These are phyloP conservation scores for Suillus placidus DNA, from an alignment of 768 basidiomycete species.

Conservation along the genomic window DNA sequence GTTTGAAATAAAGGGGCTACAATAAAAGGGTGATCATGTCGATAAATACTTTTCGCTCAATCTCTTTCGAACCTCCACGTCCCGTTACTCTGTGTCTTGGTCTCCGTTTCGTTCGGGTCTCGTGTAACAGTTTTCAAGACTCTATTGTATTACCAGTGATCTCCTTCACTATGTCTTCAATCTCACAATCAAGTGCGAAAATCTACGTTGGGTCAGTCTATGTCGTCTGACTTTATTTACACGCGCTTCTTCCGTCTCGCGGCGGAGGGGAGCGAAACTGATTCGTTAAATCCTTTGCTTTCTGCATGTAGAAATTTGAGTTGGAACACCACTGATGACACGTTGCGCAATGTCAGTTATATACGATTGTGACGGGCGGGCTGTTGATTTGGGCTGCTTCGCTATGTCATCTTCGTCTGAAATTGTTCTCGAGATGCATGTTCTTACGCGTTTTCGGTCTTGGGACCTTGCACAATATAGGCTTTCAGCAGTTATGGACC, in stretches of 20 bases:
- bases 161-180: slow-evolving; percentile 23
- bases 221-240: slow-evolving; percentile 47
- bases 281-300: slow-evolving; percentile 49
- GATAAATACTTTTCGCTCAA: slow-evolving; percentile 28
- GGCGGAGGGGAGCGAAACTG: slow-evolving; percentile 53
- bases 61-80: slow-evolving; percentile 54
- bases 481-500: slow-evolving; percentile 82
- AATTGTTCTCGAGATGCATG: slow-evolving; percentile 33
- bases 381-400: slow-evolving; percentile 31
- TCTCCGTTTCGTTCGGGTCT: slow-evolving; percentile 60
- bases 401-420: slow-evolving; percentile 51
- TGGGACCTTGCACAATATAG: slow-evolving; percentile 44
- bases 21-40: slow-evolving; percentile 47
- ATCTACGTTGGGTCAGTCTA: slow-evolving; percentile 95
- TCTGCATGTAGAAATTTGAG: slow-evolving; percentile 82
- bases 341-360: slow-evolving; percentile 76
- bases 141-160: slow-evolving; percentile 50
- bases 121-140: slow-evolving; percentile 54
- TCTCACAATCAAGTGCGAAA: slow-evolving; percentile 51
- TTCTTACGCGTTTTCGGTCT: slow-evolving; percentile 34
- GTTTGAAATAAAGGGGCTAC: slow-evolving; percentile 44
- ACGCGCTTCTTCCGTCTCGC: slow-evolving; percentile 48
- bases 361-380: slow-evolving; percentile 1
- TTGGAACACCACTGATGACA: slow-evolving; percentile 96
- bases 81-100: slow-evolving; percentile 53